A percentile compares a stretch with the other conserved stretches of the same genome.
phyloP scores from a whole-genome alignment of 2,329 filamentous ascomycete species.

The Colletotrichum sp. region DNA sequence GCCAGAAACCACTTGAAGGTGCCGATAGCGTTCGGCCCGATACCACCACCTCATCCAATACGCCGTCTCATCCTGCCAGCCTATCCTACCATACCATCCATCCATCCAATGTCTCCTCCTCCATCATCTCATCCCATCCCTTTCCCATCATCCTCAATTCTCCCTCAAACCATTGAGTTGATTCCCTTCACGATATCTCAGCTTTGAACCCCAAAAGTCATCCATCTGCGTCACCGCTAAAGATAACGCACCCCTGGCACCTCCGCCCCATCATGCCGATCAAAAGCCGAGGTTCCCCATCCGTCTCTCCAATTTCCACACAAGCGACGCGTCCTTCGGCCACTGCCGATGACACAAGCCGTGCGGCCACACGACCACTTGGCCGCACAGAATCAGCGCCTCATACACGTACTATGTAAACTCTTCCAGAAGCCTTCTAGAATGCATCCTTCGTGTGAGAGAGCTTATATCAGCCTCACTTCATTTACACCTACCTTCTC shows the following conservation, averaged over 20 bases:
- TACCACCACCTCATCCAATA: neutral
- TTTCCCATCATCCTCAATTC: neutral
- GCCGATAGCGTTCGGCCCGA: neutral
- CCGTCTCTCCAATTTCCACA: neutral
- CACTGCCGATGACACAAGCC: neutral
- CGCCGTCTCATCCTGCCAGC: neutral
- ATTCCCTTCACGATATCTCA: neutral
- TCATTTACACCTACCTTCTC: neutral
- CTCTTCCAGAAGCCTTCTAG: neutral
- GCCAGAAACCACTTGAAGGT: neutral
- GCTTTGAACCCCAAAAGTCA: too few species aligned
- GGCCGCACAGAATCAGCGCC: neutral
- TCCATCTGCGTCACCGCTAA: neutral
- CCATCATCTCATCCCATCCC: neutral
- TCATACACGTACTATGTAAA: neutral
- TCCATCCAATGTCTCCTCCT: neutral
- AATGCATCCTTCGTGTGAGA: neutral
- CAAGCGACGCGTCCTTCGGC: neutral
- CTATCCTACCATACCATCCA: neutral
- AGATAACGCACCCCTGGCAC: neutral
- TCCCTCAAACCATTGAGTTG: neutral
- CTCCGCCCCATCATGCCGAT: constrained; percentile 2
- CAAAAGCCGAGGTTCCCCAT: constrained; percentile 6
- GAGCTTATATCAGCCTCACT: neutral
- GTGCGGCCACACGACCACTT: neutral